These are phyloP conservation scores for Cardamine occulta DNA, from an alignment of 345 rosid species.

Conservation along the genomic window DNA sequence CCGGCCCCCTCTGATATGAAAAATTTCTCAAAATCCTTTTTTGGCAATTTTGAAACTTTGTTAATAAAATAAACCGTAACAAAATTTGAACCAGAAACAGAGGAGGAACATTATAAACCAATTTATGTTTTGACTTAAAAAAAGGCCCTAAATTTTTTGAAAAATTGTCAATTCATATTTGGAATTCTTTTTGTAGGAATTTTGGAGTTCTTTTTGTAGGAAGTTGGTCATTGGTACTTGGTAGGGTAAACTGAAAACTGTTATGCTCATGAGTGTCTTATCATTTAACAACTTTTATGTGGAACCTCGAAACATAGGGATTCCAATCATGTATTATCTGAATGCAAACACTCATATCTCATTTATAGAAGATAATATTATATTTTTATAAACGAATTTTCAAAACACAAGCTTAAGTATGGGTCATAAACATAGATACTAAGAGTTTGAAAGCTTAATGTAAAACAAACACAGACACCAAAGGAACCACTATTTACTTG, in stretches of 20 bases:
- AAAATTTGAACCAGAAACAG: slow-evolving; percentile 1
- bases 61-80: too few relatives aligned
- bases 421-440: background rate
- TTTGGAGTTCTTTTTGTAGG: background rate
- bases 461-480: slow-evolving; percentile 21
- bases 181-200: background rate
- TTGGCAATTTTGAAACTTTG: background rate
- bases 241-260: background rate
- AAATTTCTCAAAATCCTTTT: background rate
- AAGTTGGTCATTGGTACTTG: background rate
- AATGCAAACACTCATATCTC: slow-evolving; percentile 10
- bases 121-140: background rate
- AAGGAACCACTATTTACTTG: slow-evolving; percentile 30
- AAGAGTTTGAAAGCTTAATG: slow-evolving; percentile 13
- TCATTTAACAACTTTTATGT: background rate
- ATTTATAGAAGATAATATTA: background rate
- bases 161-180: background rate
- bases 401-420: slow-evolving; percentile 8
- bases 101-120: background rate
- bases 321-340: background rate
- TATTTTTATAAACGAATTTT: background rate
- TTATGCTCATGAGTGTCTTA: background rate
- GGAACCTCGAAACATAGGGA: background rate
- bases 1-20: background rate
- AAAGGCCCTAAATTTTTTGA: background rate